Conservation (phyloP, 108 stramenopile genomes). For the Pelagomonas calceolata region DNA sequence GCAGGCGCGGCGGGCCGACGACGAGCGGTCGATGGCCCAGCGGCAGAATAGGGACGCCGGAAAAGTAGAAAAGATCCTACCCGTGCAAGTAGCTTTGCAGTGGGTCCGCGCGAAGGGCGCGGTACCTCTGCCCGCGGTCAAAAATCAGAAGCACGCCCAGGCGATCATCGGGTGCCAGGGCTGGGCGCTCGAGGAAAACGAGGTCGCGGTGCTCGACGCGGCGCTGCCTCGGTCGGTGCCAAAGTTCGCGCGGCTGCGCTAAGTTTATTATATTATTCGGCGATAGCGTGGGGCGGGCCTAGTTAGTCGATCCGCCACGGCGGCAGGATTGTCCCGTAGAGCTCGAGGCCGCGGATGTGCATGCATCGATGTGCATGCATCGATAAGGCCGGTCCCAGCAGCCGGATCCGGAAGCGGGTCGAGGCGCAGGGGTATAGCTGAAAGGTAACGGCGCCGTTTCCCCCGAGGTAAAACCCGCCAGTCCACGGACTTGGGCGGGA, state of each 20-base stretch:
- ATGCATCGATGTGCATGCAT: too few relatives aligned
- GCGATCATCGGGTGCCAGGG: slow-evolving; percentile 65
- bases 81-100: slow-evolving; percentile 68
- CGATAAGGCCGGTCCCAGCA: too few relatives aligned
- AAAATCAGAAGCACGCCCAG: slow-evolving; percentile 51
- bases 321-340: too few relatives aligned
- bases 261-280: too few relatives aligned
- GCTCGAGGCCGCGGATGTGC: too few relatives aligned
- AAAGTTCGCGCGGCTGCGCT: not conserved
- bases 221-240: not conserved
- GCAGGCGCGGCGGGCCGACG: slow-evolving; percentile 1
- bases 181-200: slow-evolving; percentile 64
- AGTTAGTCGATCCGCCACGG: too few relatives aligned
- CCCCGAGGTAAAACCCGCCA: too few relatives aligned
- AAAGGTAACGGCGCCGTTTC: too few relatives aligned
- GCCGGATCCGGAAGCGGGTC: too few relatives aligned
- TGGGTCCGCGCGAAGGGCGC: slow-evolving; percentile 71
- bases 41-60: not conserved
- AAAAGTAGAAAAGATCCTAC: slow-evolving; percentile 28
- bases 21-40: not conserved
- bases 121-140: slow-evolving; percentile 63
- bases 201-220: slow-evolving; percentile 58
- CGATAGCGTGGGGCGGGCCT: too few relatives aligned
- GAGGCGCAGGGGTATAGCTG: too few relatives aligned
- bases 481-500: too few relatives aligned